These are phyloP conservation scores for Eucalyptus coolabah DNA, from an alignment of 345 rosid genomes.

Conservation along the genomic window DNA sequence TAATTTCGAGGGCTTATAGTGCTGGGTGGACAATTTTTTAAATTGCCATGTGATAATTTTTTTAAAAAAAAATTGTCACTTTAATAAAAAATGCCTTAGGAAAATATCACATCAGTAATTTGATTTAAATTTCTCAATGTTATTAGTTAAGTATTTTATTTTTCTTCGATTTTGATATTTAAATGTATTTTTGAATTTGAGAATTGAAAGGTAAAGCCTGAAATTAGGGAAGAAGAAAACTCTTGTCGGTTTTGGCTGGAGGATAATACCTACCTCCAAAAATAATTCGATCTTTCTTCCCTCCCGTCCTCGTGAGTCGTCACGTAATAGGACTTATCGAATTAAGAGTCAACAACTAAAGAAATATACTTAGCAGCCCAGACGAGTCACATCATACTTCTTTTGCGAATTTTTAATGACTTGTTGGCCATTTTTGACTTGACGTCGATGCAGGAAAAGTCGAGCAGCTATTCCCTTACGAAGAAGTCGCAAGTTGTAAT, in stretches of 20 bases:
- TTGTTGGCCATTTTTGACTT: neutral
- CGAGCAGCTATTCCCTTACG: neutral
- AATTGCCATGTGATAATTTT: too few relatives aligned
- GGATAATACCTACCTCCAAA: neutral
- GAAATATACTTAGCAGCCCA: neutral
- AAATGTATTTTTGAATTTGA: too few relatives aligned
- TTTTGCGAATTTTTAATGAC: too few relatives aligned
- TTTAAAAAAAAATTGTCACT: accelerated
- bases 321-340: neutral
- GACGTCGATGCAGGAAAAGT: neutral
- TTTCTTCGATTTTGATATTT: too few relatives aligned
- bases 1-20: too few relatives aligned
- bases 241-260: neutral
- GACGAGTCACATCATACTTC: neutral
- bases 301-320: neutral
- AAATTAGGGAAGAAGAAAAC: neutral
- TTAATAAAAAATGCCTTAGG: accelerated
- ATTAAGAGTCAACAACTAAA: neutral
- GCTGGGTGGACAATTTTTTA: accelerated
- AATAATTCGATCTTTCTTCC: neutral
- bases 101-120: too few relatives aligned
- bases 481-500: neutral
- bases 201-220: neutral
- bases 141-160: too few relatives aligned
- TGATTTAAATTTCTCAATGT: too few relatives aligned